Evolutionary conservation across 805 yeast genomes (phyloP), one percentile per base, ranked within the genome.

Genomic region (Saccharomycopsis javanensis): DNA sequence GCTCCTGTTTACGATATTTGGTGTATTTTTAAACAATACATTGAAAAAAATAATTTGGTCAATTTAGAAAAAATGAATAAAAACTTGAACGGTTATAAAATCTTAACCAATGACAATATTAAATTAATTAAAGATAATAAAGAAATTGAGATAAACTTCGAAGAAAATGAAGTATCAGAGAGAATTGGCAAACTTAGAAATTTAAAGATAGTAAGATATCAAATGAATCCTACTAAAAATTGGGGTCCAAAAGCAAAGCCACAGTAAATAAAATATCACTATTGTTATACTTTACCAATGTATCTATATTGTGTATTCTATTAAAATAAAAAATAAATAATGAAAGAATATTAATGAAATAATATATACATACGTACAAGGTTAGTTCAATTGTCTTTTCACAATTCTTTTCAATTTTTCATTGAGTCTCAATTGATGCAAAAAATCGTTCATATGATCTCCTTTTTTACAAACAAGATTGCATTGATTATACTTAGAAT

Each of bases 231-330:
- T 15, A 79, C 89, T 0, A 88, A 87, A 68, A 85, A 88, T 68
- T 94, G 99, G 99, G 99, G 99, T 1, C 99, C 98, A 37, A 88
- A 86, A 72, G 82, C 96, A 2, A 82, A 86, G 66, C 95, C 96
- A 11, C 54, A 50, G 30, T 55, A 37, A 50, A 50, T 30, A 10
- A n/a, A 8, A 5, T 27, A 10, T 30, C 20, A 15, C 6, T 46
- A 4, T 46, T 46, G 16, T 10, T n/a, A n/a, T 35, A 30, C 34
- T 7, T 6, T 2, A 35, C 6, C n/a, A 16, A 35, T 4, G 48
- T 42, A 20, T 42, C 18, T 38, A n/a, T n/a, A n/a, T n/a, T n/a
- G n/a, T n/a, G n/a, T n/a, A n/a, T n/a, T n/a, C n/a, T n/a, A n/a
- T n/a, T n/a, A 4, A 10, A 20, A 10, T 42, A 10, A 20, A 20